Percentiles rank a stretch among this genome's conserved stretches.
Conservation (phyloP, 225 moss, liverwort and hornwort species). For the Bryum argenteum region DNA sequence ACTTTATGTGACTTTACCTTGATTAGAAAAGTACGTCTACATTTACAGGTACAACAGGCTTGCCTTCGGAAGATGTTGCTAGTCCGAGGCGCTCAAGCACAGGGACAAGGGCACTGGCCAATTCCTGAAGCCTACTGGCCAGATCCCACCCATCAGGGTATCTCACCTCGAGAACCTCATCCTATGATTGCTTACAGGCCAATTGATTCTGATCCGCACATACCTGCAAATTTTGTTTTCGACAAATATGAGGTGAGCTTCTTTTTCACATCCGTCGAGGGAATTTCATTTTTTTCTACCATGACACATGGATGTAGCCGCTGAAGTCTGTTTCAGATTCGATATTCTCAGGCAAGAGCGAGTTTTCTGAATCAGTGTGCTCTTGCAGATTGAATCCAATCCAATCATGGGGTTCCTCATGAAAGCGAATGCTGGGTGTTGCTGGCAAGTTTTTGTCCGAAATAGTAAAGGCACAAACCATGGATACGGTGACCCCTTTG, state of each 20-base stretch:
- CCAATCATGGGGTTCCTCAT: slow-evolving; percentile 82
- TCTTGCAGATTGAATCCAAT: slow-evolving; percentile 88
- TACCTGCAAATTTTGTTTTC: slow-evolving; percentile 82
- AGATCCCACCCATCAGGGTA: slow-evolving; percentile 75
- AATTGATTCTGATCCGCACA: slow-evolving; percentile 88
- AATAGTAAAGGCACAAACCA: slow-evolving; percentile 91
- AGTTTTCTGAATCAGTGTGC: slow-evolving; percentile 7
- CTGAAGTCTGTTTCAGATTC: not conserved
- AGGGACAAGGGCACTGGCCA: slow-evolving; percentile 97
- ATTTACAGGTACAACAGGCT: slow-evolving; percentile 76
- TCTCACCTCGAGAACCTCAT: slow-evolving; percentile 87
- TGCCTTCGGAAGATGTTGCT: slow-evolving; percentile 92
- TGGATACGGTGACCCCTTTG: slow-evolving; percentile 98
- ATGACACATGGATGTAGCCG: not conserved
- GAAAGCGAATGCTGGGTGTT: slow-evolving; percentile 80
- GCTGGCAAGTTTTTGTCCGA: slow-evolving; percentile 96
- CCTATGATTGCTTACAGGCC: slow-evolving; percentile 94
- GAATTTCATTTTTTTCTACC: slow-evolving; percentile 17
- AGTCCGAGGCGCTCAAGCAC: slow-evolving; percentile 83
- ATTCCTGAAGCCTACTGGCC: slow-evolving; percentile 99
- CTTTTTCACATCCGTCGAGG: slow-evolving; percentile 1
- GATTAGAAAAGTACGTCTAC: too few species aligned
- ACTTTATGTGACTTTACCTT: too few species aligned
- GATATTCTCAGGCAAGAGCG: slow-evolving; percentile 18
- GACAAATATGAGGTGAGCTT: slow-evolving; percentile 90